phyloP scores from a whole-genome alignment of 257 asterid species.

The Pogostemon cablin region DNA sequence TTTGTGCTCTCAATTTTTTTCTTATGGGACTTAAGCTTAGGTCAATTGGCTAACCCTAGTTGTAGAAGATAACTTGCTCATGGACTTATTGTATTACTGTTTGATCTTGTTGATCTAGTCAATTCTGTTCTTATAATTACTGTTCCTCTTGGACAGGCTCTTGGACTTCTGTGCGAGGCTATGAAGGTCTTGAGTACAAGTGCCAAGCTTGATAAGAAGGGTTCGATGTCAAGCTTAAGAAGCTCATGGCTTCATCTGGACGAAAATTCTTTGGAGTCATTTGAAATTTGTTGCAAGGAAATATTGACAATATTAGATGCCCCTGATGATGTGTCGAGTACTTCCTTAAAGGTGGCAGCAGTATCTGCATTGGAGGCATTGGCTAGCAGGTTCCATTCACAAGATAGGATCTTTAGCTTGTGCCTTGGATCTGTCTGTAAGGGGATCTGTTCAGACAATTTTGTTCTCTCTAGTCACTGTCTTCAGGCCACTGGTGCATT shows the following conservation, averaged over 20 bases:
- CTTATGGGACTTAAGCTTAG: neutral
- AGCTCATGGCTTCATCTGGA: slow-evolving; percentile 71
- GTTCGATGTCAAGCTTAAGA: slow-evolving; percentile 44
- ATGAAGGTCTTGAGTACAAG: slow-evolving; percentile 57
- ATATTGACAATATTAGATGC: slow-evolving; percentile 60
- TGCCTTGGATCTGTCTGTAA: slow-evolving; percentile 76
- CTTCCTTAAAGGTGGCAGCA: slow-evolving; percentile 70
- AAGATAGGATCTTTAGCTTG: slow-evolving; percentile 53
- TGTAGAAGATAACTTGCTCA: too few species aligned
- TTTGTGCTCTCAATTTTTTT: slow-evolving; percentile 15
- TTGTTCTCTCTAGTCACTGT: slow-evolving; percentile 65
- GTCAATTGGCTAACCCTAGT: slow-evolving; percentile 5
- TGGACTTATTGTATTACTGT: neutral
- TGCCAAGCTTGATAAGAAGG: slow-evolving; percentile 52
- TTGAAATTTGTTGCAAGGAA: slow-evolving; percentile 58
- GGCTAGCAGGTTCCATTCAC: slow-evolving; percentile 62
- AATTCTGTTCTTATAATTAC: slow-evolving; percentile 29
- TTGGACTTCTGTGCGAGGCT: slow-evolving; percentile 72
- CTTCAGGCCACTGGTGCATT: slow-evolving; percentile 82
- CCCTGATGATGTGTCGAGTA: slow-evolving; percentile 46
- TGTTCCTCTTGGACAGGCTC: slow-evolving; percentile 61
- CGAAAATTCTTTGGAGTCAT: slow-evolving; percentile 45
- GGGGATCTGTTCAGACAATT: slow-evolving; percentile 58
- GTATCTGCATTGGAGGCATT: slow-evolving; percentile 72
- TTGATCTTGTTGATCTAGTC: neutral